Conservation (phyloP, 2,329 filamentous ascomycete species). For the Botrytis aclada region DNA sequence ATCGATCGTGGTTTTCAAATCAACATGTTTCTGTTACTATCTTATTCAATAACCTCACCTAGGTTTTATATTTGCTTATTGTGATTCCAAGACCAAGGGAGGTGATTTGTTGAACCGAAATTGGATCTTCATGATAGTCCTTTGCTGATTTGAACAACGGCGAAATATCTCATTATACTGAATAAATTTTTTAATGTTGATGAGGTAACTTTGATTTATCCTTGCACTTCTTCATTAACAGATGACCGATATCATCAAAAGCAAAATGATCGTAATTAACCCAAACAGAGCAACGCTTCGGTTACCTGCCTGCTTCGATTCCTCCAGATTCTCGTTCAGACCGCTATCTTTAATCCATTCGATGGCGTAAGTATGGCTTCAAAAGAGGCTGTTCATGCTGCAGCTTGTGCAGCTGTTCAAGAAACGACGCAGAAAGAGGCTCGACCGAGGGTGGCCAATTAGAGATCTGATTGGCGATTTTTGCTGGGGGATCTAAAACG, state of each 20-base stretch:
- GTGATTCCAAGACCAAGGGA: background rate
- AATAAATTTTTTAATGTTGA: background rate
- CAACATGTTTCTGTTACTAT: background rate
- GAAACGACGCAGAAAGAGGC: slow-evolving; percentile 5
- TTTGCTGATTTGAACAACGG: background rate
- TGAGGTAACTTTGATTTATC: background rate
- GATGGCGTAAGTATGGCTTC: slow-evolving; percentile 5
- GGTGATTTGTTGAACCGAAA: slow-evolving; percentile 6
- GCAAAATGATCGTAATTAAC: background rate
- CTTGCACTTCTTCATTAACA: background rate
- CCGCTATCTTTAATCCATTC: background rate
- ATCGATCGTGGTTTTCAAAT: background rate
- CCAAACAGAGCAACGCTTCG: background rate
- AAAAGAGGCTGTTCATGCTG: background rate
- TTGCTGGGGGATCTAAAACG: background rate
- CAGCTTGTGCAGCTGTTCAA: slow-evolving; percentile 4
- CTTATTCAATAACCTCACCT: background rate
- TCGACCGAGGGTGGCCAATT: background rate
- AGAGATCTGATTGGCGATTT: background rate
- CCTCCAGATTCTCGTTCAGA: background rate
- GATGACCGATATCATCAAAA: background rate
- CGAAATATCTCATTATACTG: background rate
- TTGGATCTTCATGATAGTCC: slow-evolving; percentile 10
- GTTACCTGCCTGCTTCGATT: background rate
- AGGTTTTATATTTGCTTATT: slow-evolving; percentile 1